A percentile compares a stretch with the other conserved stretches of the same genome.
phyloP scores from a whole-genome alignment of 1,284 basidiomycete species.

The Ganoderma sinense region DNA sequence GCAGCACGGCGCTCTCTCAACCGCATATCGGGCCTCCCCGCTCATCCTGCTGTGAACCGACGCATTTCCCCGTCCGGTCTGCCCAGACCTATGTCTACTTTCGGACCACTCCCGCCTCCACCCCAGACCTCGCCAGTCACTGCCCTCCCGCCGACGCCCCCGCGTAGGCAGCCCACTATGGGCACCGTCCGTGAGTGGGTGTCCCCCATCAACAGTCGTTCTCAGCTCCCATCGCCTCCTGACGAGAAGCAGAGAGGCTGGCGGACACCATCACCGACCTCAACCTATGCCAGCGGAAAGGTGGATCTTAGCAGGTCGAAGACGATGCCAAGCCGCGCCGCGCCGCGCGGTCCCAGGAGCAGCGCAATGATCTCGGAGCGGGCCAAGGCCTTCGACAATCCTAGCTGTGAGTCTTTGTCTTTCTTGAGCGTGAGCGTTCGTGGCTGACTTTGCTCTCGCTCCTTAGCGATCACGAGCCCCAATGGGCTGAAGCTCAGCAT shows the following conservation, averaged over 20 bases:
- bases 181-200: slow-evolving; percentile 18
- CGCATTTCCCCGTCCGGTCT: slow-evolving; percentile 17
- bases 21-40: slow-evolving; percentile 29
- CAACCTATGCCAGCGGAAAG: slow-evolving; percentile 13
- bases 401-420: slow-evolving; percentile 33
- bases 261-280: slow-evolving; percentile 22
- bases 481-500: slow-evolving; percentile 32
- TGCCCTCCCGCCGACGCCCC: slow-evolving; percentile 6
- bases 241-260: slow-evolving; percentile 24
- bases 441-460: slow-evolving; percentile 18
- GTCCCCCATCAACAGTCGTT: slow-evolving; percentile 13
- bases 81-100: slow-evolving; percentile 24
- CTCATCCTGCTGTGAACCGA: slow-evolving; percentile 31
- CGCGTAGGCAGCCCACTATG: slow-evolving; percentile 21
- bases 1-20: slow-evolving; percentile 18
- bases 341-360: slow-evolving; percentile 41
- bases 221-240: slow-evolving; percentile 25
- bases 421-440: neutral
- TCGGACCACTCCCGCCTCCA: slow-evolving; percentile 26
- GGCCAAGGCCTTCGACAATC: slow-evolving; percentile 47
- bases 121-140: slow-evolving; percentile 14
- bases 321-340: slow-evolving; percentile 31
- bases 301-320: slow-evolving; percentile 33
- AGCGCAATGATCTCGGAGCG: slow-evolving; percentile 58
- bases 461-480: slow-evolving; percentile 19